These are phyloP conservation scores for Starmerella powellii DNA, from an alignment of 805 yeast species.

Conservation along the genomic window DNA sequence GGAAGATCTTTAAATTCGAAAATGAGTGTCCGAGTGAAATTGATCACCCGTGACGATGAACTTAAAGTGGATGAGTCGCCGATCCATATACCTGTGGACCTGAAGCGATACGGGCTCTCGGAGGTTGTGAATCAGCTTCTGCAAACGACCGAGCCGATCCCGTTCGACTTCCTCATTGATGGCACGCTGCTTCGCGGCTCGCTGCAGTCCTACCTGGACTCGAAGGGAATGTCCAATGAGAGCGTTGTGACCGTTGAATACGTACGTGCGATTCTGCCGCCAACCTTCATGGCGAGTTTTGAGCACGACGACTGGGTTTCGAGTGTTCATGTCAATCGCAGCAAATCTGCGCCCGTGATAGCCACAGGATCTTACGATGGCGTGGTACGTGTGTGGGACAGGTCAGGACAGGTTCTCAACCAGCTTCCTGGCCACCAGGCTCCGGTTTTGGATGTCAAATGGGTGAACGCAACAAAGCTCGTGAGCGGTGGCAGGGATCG, in stretches of 20 bases:
- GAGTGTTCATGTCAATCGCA: constrained; percentile 42
- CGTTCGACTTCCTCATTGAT: constrained; percentile 85
- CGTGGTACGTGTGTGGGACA: constrained; percentile 76
- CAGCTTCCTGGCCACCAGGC: constrained; percentile 83
- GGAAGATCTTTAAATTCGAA: background rate
- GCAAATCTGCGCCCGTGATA: constrained; percentile 39
- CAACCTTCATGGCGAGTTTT: constrained; percentile 79
- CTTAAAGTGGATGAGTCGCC: constrained; percentile 71
- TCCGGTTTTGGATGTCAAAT: constrained; percentile 69
- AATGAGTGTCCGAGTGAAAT: constrained; percentile 37
- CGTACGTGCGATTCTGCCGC: constrained; percentile 86
- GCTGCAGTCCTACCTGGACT: constrained; percentile 62
- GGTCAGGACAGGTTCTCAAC: constrained; percentile 65
- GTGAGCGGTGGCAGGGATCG: constrained; percentile 85
- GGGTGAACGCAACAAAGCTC: constrained; percentile 62
- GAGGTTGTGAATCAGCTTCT: constrained; percentile 90
- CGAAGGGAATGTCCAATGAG: constrained; percentile 73
- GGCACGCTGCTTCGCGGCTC: constrained; percentile 71
- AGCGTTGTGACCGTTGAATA: constrained; percentile 70
- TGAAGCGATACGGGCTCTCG: constrained; percentile 83
- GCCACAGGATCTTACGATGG: constrained; percentile 92
- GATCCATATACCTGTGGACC: constrained; percentile 69
- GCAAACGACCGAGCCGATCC: constrained; percentile 48
- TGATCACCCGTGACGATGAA: constrained; percentile 66
- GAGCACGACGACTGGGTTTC: constrained; percentile 95